Conservation (phyloP, 2,329 filamentous ascomycete species). For the Colletotrichum musae region DNA sequence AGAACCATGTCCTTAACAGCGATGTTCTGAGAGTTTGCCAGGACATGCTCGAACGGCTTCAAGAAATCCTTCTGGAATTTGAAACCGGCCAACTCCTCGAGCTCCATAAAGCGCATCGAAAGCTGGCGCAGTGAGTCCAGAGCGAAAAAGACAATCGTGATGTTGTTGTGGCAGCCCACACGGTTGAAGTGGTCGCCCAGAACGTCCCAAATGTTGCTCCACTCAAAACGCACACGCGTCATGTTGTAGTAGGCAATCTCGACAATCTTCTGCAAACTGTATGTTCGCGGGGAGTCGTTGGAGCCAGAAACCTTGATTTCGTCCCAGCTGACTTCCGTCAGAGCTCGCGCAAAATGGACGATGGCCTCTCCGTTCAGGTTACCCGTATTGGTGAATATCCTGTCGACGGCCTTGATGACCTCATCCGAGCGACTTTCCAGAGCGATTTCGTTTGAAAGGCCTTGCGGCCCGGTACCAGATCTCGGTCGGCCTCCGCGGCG, state of each 20-base stretch:
- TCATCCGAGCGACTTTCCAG: constrained; percentile 94
- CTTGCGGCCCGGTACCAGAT: constrained; percentile 72
- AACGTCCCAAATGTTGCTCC: constrained; percentile 97
- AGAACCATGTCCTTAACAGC: constrained; percentile 98
- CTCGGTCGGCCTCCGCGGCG: constrained; percentile 58
- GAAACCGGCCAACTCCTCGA: constrained; percentile 97
- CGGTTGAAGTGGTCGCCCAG: constrained; percentile 99
- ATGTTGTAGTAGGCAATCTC: constrained; percentile 99
- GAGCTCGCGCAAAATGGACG: constrained; percentile 90
- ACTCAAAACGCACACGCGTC: constrained; percentile 97
- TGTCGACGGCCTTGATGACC: constrained; percentile 91
- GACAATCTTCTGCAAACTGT: constrained; percentile 97
- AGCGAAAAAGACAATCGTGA: constrained; percentile 96
- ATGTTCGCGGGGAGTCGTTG: constrained; percentile 95
- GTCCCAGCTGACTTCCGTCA: constrained; percentile 98
- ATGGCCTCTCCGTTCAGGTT: constrained; percentile 95
- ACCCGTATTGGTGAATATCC: constrained; percentile 97
- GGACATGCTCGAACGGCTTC: constrained; percentile 97
- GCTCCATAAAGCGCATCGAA: constrained; percentile 99
- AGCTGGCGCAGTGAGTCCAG: constrained; percentile 95
- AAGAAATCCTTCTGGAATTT: constrained; percentile 99
- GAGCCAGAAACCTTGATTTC: constrained; percentile 98
- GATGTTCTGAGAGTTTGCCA: constrained; percentile 91
- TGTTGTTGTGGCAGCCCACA: constrained; percentile 96
- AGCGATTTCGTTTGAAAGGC: constrained; percentile 84